These are phyloP conservation scores for Colletotrichum sp. DNA, from an alignment of 2,329 filamentous ascomycete genomes.

Conservation along the genomic window DNA sequence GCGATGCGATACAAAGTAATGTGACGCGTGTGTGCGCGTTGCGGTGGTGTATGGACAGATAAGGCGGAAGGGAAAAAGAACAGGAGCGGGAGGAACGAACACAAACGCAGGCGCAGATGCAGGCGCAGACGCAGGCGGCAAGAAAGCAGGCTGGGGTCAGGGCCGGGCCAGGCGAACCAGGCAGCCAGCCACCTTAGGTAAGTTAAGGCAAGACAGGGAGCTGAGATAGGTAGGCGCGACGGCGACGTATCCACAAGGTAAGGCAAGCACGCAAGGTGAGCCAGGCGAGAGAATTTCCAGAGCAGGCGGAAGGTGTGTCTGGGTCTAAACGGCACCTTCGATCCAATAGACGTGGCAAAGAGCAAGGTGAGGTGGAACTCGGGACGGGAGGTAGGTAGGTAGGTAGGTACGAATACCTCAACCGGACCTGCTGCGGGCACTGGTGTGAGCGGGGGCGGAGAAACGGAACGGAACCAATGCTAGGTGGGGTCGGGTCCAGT, in stretches of 20 bases:
- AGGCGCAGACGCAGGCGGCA: not conserved
- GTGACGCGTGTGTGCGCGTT: constrained; percentile 14
- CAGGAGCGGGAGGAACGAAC: not conserved
- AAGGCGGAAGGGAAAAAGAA: not conserved
- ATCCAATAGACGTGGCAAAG: not conserved
- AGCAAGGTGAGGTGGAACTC: not conserved
- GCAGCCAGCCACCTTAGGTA: not conserved
- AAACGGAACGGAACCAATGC: not conserved
- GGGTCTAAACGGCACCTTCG: not conserved
- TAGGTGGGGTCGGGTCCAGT: not conserved
- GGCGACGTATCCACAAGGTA: not conserved
- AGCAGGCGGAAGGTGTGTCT: not conserved
- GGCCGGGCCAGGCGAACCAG: not conserved
- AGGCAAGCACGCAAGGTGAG: not conserved
- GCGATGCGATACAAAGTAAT: constrained; percentile 5
- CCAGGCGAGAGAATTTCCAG: not conserved
- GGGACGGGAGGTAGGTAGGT: not conserved
- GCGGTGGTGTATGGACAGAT: not conserved
- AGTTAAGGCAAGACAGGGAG: not conserved
- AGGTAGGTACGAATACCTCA: not conserved
- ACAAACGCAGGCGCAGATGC: not conserved
- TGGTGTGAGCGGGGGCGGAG: not conserved
- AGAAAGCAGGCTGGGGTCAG: not conserved
- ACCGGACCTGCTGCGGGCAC: not conserved
- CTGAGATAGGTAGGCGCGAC: not conserved